Evolutionary conservation across 2,329 filamentous ascomycete species (phyloP).

Genomic region (Xylariaceae sp.): DNA sequence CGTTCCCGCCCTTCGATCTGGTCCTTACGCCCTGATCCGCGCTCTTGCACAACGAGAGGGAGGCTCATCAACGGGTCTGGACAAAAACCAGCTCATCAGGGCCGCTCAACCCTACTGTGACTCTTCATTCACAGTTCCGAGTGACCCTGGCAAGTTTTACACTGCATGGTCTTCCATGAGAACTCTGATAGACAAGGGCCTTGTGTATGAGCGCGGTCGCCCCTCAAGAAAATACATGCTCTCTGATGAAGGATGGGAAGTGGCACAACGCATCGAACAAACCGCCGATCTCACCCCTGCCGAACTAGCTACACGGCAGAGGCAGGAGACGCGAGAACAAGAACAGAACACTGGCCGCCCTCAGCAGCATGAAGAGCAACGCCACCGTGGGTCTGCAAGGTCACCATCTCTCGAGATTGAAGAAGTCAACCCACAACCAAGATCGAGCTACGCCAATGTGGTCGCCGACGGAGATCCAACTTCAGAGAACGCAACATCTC

Average conservation of each 20-base stretch:
- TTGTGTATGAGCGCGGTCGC: conserved; percentile 67
- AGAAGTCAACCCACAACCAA: conserved; percentile 13
- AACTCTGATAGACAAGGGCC: conserved; percentile 66
- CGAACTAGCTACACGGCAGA: conserved; percentile 13
- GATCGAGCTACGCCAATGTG: conserved; percentile 34
- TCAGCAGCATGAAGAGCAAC: conserved; percentile 10
- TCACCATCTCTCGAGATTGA: conserved; percentile 23
- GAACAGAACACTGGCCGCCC: too few species aligned
- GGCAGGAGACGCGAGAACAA: conserved; percentile 4
- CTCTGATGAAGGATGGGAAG: conserved; percentile 75
- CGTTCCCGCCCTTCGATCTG: conserved; percentile 68
- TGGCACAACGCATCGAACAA: conserved; percentile 60
- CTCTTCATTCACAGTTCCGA: conserved; percentile 65
- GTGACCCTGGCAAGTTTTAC: conserved; percentile 65
- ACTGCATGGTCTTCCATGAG: conserved; percentile 85
- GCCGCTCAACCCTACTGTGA: conserved; percentile 69
- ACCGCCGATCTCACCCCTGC: conserved; percentile 30
- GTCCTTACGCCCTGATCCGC: conserved; percentile 68
- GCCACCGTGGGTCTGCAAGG: conserved; percentile 10
- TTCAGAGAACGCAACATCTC: conserved; percentile 20
- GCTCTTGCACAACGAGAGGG: conserved; percentile 60
- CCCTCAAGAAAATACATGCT: conserved; percentile 65
- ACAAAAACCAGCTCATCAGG: conserved; percentile 65
- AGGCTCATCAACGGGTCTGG: conserved; percentile 53
- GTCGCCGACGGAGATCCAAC: conserved; percentile 36